These are phyloP conservation scores for Chrysanthemum makinoi DNA, from an alignment of 129 eudicot genomes.

Conservation along the genomic window DNA sequence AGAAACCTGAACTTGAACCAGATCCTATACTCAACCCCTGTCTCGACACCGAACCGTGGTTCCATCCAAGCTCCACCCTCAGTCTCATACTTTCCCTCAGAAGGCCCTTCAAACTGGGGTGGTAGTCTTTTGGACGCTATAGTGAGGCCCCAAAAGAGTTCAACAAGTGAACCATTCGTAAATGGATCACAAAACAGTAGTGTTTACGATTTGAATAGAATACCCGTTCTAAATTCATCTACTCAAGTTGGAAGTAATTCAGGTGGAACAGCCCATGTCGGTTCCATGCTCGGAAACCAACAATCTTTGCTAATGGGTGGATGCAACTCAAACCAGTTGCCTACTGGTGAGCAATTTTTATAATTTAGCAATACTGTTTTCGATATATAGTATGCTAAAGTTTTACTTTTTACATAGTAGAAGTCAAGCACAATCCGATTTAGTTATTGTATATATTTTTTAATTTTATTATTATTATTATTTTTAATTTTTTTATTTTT, in stretches of 20 bases:
- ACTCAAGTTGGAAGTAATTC: constrained; percentile 24
- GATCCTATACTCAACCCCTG: constrained; percentile 6
- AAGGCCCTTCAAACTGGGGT: constrained; percentile 37
- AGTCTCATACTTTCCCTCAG: constrained; percentile 16
- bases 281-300: constrained; percentile 24
- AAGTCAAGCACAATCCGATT: not conserved
- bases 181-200: constrained; percentile 25
- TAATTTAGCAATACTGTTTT: not conserved
- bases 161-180: not conserved
- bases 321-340: constrained; percentile 27
- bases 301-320: constrained; percentile 20
- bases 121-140: constrained; percentile 42
- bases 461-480: too few relatives aligned
- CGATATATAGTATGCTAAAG: not conserved
- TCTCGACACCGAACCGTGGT: constrained; percentile 3
- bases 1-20: constrained; percentile 13
- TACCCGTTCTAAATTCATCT: constrained; percentile 19
- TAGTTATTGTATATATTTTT: too few relatives aligned
- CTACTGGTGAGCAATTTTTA: constrained; percentile 33
- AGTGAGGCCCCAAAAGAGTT: constrained; percentile 15
- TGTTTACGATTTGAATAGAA: constrained; percentile 17
- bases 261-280: not conserved
- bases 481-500: too few relatives aligned
- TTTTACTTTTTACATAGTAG: constrained; percentile 1
- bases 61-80: constrained; percentile 20